phyloP scores from a whole-genome alignment of 1,284 basidiomycete genomes.

The Sanghuangporus sanghuang region DNA sequence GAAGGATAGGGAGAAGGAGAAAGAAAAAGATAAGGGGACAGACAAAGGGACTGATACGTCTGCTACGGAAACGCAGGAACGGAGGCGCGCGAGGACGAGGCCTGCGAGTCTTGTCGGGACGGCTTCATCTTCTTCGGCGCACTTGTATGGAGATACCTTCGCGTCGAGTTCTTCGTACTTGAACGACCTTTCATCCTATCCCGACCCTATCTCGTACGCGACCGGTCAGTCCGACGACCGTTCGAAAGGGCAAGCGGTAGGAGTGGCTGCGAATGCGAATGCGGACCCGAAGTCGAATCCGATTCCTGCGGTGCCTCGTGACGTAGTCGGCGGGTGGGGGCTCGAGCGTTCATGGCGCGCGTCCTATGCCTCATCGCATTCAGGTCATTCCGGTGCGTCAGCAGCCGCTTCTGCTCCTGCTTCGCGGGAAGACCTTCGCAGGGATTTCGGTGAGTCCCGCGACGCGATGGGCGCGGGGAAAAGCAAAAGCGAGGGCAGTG shows the following conservation, averaged over 20 bases:
- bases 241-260: neutral
- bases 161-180: neutral
- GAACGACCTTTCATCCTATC: neutral
- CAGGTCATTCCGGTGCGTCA: neutral
- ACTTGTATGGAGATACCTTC: neutral
- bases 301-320: neutral
- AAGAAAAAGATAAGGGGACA: neutral
- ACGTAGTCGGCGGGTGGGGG: slow-evolving; percentile 15
- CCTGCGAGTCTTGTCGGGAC: neutral
- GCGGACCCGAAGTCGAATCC: neutral
- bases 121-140: neutral
- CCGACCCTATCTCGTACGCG: neutral
- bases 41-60: slow-evolving; percentile 13
- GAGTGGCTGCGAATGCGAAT: neutral
- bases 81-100: neutral
- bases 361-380: neutral
- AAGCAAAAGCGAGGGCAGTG: neutral
- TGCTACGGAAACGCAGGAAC: slow-evolving; percentile 13
- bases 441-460: neutral
- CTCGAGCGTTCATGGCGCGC: slow-evolving; percentile 15
- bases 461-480: neutral
- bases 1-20: neutral
- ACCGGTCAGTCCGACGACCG: neutral
- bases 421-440: neutral
- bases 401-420: neutral